Conservation (phyloP, 306 rosid genomes). For the Rubus idaeus region DNA sequence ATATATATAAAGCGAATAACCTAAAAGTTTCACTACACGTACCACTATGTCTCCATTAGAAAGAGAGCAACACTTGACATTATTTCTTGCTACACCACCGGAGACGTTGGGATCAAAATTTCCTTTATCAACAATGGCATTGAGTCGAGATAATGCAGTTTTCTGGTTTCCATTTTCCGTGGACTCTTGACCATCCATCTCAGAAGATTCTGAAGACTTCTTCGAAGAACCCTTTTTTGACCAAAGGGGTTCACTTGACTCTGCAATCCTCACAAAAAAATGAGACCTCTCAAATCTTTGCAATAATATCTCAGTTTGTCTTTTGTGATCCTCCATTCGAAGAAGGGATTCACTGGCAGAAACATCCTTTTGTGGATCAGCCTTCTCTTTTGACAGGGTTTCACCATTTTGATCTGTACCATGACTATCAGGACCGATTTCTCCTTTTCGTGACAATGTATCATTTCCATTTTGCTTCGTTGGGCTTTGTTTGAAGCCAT, state of each 20-base stretch:
- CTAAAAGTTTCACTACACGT: slow-evolving; percentile 46
- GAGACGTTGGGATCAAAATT: slow-evolving; percentile 60
- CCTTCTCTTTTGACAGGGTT: slow-evolving; percentile 31
- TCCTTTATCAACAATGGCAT: slow-evolving; percentile 77
- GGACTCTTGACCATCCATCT: slow-evolving; percentile 34
- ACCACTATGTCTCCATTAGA: slow-evolving; percentile 97
- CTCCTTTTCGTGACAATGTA: slow-evolving; percentile 39
- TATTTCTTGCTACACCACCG: slow-evolving; percentile 83
- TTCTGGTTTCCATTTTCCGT: slow-evolving; percentile 35
- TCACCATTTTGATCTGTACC: slow-evolving; percentile 45
- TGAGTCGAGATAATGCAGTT: slow-evolving; percentile 36
- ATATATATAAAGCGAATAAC: not conserved
- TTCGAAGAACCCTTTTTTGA: slow-evolving; percentile 48
- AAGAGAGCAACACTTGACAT: slow-evolving; percentile 73
- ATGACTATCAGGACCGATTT: slow-evolving; percentile 42
- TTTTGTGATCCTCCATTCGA: slow-evolving; percentile 64
- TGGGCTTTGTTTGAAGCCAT: slow-evolving; percentile 53
- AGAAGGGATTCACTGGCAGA: slow-evolving; percentile 60
- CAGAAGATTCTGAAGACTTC: slow-evolving; percentile 31
- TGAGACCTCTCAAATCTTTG: slow-evolving; percentile 80
- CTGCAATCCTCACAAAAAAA: slow-evolving; percentile 91
- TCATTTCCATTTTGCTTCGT: slow-evolving; percentile 51
- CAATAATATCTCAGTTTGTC: slow-evolving; percentile 60
- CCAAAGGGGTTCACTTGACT: slow-evolving; percentile 76
- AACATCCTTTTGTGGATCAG: slow-evolving; percentile 39